These are phyloP conservation scores for Ustilago shanxiensis DNA, from an alignment of 1,284 basidiomycete genomes.

Conservation along the genomic window DNA sequence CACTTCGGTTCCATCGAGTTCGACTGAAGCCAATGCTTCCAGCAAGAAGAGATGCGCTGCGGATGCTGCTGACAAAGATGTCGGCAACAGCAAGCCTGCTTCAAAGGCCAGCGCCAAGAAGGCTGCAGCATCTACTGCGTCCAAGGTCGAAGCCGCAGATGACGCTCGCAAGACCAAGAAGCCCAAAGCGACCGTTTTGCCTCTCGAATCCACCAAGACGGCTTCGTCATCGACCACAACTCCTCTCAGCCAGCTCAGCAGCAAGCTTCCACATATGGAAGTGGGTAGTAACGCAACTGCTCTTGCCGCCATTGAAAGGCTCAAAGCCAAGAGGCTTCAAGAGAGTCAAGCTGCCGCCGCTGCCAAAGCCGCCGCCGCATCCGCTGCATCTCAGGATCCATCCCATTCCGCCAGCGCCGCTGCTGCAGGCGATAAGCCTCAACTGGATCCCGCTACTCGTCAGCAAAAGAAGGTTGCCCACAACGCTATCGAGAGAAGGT, in stretches of 20 bases:
- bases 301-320: slow-evolving; percentile 53
- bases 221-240: slow-evolving; percentile 7
- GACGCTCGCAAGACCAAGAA: slow-evolving; percentile 36
- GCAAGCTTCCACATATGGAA: slow-evolving; percentile 60
- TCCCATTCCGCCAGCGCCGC: background rate
- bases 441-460: slow-evolving; percentile 37
- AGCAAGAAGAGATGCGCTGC: slow-evolving; percentile 22
- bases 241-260: slow-evolving; percentile 30
- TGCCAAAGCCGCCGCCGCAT: slow-evolving; percentile 30
- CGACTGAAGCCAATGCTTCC: background rate
- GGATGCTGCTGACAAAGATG: slow-evolving; percentile 4
- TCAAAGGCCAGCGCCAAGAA: slow-evolving; percentile 18
- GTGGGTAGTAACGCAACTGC: slow-evolving; percentile 61
- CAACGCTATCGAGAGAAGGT: slow-evolving; percentile 68
- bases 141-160: slow-evolving; percentile 6
- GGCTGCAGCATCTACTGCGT: slow-evolving; percentile 12
- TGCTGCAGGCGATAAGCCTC: slow-evolving; percentile 24
- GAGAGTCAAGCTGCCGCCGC: slow-evolving; percentile 48
- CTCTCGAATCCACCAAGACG: slow-evolving; percentile 18
- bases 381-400: slow-evolving; percentile 9
- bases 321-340: slow-evolving; percentile 51
- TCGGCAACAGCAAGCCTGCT: slow-evolving; percentile 1
- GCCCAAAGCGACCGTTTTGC: slow-evolving; percentile 18
- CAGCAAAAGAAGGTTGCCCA: slow-evolving; percentile 66
- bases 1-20: background rate